Conservation (phyloP, 208 protist species). For the Zelonia costaricensis region DNA sequence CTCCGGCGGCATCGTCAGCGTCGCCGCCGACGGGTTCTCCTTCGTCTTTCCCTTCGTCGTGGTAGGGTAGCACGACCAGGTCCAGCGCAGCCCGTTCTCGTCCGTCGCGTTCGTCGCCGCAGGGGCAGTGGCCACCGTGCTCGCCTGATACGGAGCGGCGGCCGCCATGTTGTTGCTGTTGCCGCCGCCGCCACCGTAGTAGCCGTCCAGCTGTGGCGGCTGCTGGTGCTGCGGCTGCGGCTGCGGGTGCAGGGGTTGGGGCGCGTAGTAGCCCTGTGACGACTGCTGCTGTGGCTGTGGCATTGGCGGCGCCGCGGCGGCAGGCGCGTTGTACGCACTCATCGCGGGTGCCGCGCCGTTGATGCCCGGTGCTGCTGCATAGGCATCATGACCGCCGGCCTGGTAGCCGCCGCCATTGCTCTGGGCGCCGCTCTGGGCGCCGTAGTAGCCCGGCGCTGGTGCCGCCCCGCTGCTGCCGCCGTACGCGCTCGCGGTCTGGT, state of each 20-base stretch:
- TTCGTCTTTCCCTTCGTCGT: conserved; percentile 41
- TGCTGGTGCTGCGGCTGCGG: conserved; percentile 16
- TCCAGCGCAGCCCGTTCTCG: conserved; percentile 84
- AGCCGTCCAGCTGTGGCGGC: conserved; percentile 15
- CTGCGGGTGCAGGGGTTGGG: neutral
- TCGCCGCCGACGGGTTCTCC: conserved; percentile 33
- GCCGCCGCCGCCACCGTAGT: conserved; percentile 12
- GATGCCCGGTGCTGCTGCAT: no score
- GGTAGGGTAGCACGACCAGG: conserved; percentile 86
- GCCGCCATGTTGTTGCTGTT: neutral
- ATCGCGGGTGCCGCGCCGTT: conserved; percentile 1
- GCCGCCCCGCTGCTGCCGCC: neutral
- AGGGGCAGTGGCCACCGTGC: neutral
- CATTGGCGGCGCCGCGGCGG: neutral
- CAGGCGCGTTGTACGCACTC: neutral
- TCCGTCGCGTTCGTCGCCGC: conserved; percentile 37
- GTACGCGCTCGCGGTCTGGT: neutral
- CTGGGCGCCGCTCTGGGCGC: neutral
- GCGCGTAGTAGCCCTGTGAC: no score
- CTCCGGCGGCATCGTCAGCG: conserved; percentile 52
- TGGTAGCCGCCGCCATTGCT: neutral
- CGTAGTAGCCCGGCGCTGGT: neutral
- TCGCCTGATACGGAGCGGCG: neutral
- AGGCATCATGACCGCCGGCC: no score
- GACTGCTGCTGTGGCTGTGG: no score